A percentile compares a stretch with the other conserved stretches of the same genome.
phyloP scores from a whole-genome alignment of 2,329 filamentous ascomycete genomes.

The Aspergillus versicolor region DNA sequence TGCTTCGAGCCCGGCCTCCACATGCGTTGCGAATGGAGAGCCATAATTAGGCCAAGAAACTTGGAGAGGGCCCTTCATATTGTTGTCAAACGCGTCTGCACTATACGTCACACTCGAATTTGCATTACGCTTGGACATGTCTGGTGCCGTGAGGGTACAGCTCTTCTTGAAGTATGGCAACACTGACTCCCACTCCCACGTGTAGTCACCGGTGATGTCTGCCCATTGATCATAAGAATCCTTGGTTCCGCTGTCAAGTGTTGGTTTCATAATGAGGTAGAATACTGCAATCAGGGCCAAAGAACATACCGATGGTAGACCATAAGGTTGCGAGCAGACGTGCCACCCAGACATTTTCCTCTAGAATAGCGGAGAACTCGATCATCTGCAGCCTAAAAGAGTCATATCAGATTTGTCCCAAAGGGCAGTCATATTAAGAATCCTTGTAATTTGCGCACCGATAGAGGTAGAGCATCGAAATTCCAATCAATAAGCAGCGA shows the following conservation, averaged over 20 bases:
- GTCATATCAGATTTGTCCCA: not conserved
- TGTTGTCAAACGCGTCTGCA: slow-evolving; percentile 13
- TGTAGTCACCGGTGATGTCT: slow-evolving; percentile 29
- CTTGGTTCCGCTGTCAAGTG: slow-evolving; percentile 21
- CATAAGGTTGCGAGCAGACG: slow-evolving; percentile 26
- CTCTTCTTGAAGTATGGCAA: slow-evolving; percentile 12
- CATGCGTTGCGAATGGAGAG: slow-evolving; percentile 26
- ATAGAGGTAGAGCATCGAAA: slow-evolving; percentile 20
- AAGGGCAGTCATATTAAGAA: not conserved
- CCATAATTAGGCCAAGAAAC: slow-evolving; percentile 30
- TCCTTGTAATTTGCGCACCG: not conserved
- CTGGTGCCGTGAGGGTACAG: slow-evolving; percentile 1
- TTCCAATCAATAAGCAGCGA: slow-evolving; percentile 26
- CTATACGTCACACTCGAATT: slow-evolving; percentile 1
- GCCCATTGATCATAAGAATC: slow-evolving; percentile 34
- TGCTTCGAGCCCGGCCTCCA: slow-evolving; percentile 19
- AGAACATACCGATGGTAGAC: slow-evolving; percentile 26
- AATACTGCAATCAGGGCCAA: slow-evolving; percentile 7
- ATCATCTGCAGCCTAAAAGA: slow-evolving; percentile 1
- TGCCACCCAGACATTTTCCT: slow-evolving; percentile 18
- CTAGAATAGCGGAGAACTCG: slow-evolving; percentile 22
- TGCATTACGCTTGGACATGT: not conserved
- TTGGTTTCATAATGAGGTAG: not conserved
- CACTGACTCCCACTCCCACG: slow-evolving; percentile 7
- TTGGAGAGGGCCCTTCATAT: slow-evolving; percentile 26